Conservation (phyloP, 148 eudicot genomes). For the Rhododendron kiyosumense region DNA sequence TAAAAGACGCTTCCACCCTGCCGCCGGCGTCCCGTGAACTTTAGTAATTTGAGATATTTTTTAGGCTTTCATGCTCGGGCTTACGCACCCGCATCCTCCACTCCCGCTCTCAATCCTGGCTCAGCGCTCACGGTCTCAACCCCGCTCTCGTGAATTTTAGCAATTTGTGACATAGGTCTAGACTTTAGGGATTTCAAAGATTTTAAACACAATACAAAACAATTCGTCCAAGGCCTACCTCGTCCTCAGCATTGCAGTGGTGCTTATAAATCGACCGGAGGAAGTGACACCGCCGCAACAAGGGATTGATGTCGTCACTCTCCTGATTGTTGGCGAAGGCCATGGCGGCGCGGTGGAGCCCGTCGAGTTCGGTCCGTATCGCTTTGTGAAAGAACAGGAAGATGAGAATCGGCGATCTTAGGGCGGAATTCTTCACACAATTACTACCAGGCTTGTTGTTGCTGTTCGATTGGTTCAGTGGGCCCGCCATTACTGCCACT, state of each 20-base stretch:
- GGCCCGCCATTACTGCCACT: conserved; percentile 60
- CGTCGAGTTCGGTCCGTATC: conserved; percentile 72
- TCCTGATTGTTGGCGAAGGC: conserved; percentile 54
- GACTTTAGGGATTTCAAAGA: not conserved
- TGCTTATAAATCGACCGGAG: not conserved
- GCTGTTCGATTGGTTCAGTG: conserved; percentile 32
- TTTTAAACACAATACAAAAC: not conserved
- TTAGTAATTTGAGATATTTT: too few relatives aligned
- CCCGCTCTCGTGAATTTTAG: not conserved
- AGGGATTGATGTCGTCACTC: conserved; percentile 50
- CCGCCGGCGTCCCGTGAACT: too few relatives aligned
- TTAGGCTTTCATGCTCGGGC: too few relatives aligned
- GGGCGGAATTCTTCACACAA: conserved; percentile 32
- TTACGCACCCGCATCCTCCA: too few relatives aligned
- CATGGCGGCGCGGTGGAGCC: conserved; percentile 66
- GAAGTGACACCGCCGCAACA: conserved; percentile 62
- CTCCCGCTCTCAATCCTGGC: not conserved
- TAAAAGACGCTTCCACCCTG: too few relatives aligned
- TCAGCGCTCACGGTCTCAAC: not conserved
- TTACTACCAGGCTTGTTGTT: conserved; percentile 9
- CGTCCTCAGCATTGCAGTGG: conserved; percentile 4
- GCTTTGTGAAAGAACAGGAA: conserved; percentile 86
- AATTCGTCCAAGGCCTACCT: not conserved
- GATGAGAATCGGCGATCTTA: conserved; percentile 75
- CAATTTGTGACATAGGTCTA: not conserved